These are phyloP conservation scores for Naganishia vaughanmartiniae DNA, from an alignment of 768 basidiomycete species.

Conservation along the genomic window DNA sequence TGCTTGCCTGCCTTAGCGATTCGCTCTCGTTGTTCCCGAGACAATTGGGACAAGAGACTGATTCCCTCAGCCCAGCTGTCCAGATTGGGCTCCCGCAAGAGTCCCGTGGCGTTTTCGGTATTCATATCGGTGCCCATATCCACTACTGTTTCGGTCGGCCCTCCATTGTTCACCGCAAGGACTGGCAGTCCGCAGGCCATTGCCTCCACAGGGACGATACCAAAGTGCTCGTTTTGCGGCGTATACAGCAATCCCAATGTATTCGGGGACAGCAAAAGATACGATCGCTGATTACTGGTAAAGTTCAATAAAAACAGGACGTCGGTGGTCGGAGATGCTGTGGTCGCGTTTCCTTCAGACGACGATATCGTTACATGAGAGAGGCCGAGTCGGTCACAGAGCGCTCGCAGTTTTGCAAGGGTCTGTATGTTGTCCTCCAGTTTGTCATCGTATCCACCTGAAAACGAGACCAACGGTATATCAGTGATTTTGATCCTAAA, in stretches of 20 bases:
- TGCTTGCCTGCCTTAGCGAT: constrained; percentile 61
- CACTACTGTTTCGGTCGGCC: constrained; percentile 85
- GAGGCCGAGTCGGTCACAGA: constrained; percentile 60
- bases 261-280: constrained; percentile 66
- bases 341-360: not conserved
- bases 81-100: constrained; percentile 65
- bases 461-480: not conserved
- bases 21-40: constrained; percentile 54
- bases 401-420: constrained; percentile 62
- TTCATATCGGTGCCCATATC: constrained; percentile 46
- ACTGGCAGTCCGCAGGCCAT: constrained; percentile 91
- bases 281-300: constrained; percentile 75
- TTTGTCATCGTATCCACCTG: constrained; percentile 87
- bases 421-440: constrained; percentile 76
- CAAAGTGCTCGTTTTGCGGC: constrained; percentile 92
- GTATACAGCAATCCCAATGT: constrained; percentile 84
- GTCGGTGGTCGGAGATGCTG: constrained; percentile 43
- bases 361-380: constrained; percentile 49
- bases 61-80: constrained; percentile 71
- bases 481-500: not conserved
- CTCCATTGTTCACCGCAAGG: constrained; percentile 76
- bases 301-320: constrained; percentile 91
- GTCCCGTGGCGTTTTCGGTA: constrained; percentile 65
- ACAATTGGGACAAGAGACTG: constrained; percentile 57
- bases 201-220: constrained; percentile 90